phyloP scores from a whole-genome alignment of 1,139 yeast genomes.

The Protomyces pachydermus region DNA sequence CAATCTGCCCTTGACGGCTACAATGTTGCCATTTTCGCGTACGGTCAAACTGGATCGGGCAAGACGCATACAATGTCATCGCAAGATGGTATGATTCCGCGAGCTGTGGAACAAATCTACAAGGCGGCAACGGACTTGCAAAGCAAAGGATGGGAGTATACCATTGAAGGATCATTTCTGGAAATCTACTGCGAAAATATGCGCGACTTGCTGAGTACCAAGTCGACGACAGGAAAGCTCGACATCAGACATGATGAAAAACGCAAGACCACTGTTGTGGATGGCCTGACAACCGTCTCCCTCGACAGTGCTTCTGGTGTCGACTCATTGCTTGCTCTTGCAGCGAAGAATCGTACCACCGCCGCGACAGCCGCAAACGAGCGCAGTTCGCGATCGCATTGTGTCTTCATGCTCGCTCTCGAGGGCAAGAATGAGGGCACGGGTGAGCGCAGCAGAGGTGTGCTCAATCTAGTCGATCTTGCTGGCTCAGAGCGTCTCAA shows the following conservation, averaged over 20 bases:
- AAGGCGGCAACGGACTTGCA: conserved; percentile 50
- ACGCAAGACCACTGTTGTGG: conserved; percentile 51
- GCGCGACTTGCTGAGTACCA: conserved; percentile 55
- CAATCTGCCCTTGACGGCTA: conserved; percentile 88
- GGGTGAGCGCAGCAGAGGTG: conserved; percentile 53
- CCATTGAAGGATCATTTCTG: conserved; percentile 67
- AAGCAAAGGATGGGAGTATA: conserved; percentile 61
- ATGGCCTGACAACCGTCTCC: conserved; percentile 53
- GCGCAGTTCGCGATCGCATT: conserved; percentile 67
- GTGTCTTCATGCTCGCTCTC: conserved; percentile 65
- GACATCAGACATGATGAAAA: conserved; percentile 71
- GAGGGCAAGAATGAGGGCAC: conserved; percentile 52
- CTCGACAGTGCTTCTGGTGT: conserved; percentile 53
- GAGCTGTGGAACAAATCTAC: conserved; percentile 69
- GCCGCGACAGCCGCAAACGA: conserved; percentile 81
- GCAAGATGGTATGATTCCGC: conserved; percentile 74
- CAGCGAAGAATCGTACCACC: conserved; percentile 62
- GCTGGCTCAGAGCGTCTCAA: conserved; percentile 89
- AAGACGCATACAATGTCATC: conserved; percentile 88
- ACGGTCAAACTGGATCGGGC: conserved; percentile 98
- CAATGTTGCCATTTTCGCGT: conserved; percentile 82
- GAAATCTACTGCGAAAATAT: conserved; percentile 86
- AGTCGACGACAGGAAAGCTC: conserved; percentile 43
- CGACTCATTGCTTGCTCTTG: conserved; percentile 48
- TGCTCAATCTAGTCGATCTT: conserved; percentile 68